Percentiles rank a stretch among this genome's conserved stretches.
Conservation (phyloP, 257 asterid species). For the Nicotiana sylvestris region DNA sequence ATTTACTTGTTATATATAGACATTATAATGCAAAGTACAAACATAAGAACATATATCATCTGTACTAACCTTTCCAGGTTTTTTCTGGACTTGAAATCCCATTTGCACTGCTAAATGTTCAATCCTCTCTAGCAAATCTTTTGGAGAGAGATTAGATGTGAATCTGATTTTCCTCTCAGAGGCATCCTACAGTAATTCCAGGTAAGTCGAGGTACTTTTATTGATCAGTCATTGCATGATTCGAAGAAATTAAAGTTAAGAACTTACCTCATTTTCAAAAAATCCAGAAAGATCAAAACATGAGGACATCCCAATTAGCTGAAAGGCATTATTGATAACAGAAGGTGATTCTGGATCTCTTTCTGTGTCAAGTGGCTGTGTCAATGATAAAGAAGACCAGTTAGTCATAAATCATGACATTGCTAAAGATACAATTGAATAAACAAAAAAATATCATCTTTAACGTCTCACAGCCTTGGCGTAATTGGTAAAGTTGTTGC, state of each 20-base stretch:
- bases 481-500: too few species aligned
- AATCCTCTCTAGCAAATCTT: conserved; percentile 72
- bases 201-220: background rate
- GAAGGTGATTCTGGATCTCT: conserved; percentile 47
- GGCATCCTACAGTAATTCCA: conserved; percentile 55
- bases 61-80: conserved; percentile 68
- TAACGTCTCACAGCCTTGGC: too few species aligned
- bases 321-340: conserved; percentile 69
- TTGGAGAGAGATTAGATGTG: conserved; percentile 70
- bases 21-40: background rate
- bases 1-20: background rate
- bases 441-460: background rate
- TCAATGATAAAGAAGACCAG: conserved; percentile 7
- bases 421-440: background rate
- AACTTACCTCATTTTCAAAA: conserved; percentile 75
- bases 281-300: conserved; percentile 89
- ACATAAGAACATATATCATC: background rate
- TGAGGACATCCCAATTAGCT: conserved; percentile 92
- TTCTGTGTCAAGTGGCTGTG: conserved; percentile 44
- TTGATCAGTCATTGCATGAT: background rate
- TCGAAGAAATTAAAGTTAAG: background rate
- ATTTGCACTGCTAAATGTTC: conserved; percentile 50
- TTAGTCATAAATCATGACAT: background rate
- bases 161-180: conserved; percentile 92
- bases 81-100: conserved; percentile 85